Evolutionary conservation across 768 basidiomycete species (phyloP), one percentile per base, ranked within the genome.

Genomic region (Boletus fagicola): DNA sequence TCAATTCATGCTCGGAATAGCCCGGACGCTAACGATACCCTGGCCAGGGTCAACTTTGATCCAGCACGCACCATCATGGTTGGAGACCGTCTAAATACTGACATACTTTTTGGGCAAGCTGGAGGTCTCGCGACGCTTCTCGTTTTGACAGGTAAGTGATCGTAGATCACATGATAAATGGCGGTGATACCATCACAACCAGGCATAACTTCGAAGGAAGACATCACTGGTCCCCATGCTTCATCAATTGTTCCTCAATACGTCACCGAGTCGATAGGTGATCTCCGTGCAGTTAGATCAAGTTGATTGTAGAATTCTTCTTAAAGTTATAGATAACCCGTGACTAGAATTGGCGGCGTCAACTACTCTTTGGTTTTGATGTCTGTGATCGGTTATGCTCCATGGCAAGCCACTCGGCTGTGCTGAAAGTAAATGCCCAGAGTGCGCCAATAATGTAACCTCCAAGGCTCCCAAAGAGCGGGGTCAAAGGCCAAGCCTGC

Each of bases 71-170:
- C 95, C 16, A 85, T 98, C 70, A 98, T 99, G 93, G 80, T 98
- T 45, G 96, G 96, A 42, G 96, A 99, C 75, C 84, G 96, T 58
- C 80, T 99, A 62, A 89, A 92, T 70, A 98, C 97, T 6, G 96
- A 99, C 73, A 98, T 99, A 64, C 74, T 90, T 51, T 99, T 98
- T 66, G 97, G 96, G 49, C 81, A 91, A 69, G 82, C 83, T 46
- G 92, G 93, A 42, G 92, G 92, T 28, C 79, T 97, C 22, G 72
- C 88, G 18, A 98, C 96, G 0, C 77, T 98, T 55, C 85, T 98
- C 42, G 96, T 98, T 54, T 75, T 98, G 63, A 94, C 92, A n/a
- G 94, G 94, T 90, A 68, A 61, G 73, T 63, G 57, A 51, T 43
- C 13, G 3, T 39, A 33, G 20, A 46, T 30, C 20, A 28, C 11